Evolutionary conservation across 164 flowering plant genomes (phyloP).

Genomic region (Vitis cinerea): DNA sequence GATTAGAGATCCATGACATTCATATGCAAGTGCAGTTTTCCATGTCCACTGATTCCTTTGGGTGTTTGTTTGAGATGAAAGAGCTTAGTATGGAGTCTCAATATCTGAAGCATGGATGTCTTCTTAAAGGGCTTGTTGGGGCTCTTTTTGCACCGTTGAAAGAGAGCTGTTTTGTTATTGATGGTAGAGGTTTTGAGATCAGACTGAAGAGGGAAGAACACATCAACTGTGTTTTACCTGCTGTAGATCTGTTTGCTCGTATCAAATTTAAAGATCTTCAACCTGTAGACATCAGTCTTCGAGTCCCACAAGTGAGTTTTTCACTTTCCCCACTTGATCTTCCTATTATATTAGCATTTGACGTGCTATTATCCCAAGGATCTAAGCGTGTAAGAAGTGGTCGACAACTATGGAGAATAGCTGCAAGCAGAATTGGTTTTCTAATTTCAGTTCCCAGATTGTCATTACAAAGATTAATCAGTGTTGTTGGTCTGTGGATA

Average conservation of each 20-base stretch:
- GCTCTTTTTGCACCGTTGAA: conserved; percentile 38
- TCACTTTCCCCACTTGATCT: conserved; percentile 56
- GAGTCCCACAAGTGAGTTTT: conserved; percentile 44
- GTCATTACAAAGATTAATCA: conserved; percentile 40
- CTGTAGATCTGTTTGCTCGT: conserved; percentile 28
- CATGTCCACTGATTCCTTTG: conserved; percentile 25
- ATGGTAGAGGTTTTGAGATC: conserved; percentile 43
- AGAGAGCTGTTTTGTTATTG: conserved; percentile 36
- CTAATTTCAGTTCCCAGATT: conserved; percentile 35
- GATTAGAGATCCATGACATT: conserved; percentile 38
- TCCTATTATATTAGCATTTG: conserved; percentile 29
- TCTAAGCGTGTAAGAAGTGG: conserved; percentile 55
- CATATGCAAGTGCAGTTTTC: conserved; percentile 51
- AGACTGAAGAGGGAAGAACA: conserved; percentile 41
- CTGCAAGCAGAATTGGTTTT: conserved; percentile 40
- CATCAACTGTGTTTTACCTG: conserved; percentile 25
- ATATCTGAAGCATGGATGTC: conserved; percentile 30
- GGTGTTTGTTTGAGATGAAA: conserved; percentile 34
- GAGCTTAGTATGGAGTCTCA: conserved; percentile 41
- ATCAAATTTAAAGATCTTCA: conserved; percentile 49
- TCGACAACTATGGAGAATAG: conserved; percentile 70
- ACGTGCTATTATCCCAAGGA: conserved; percentile 26
- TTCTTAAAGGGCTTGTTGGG: conserved; percentile 45
- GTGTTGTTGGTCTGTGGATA: conserved; percentile 49
- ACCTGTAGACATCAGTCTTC: conserved; percentile 32